phyloP scores from a whole-genome alignment of 2,329 filamentous ascomycete species.

The Colletotrichum tropicicola region DNA sequence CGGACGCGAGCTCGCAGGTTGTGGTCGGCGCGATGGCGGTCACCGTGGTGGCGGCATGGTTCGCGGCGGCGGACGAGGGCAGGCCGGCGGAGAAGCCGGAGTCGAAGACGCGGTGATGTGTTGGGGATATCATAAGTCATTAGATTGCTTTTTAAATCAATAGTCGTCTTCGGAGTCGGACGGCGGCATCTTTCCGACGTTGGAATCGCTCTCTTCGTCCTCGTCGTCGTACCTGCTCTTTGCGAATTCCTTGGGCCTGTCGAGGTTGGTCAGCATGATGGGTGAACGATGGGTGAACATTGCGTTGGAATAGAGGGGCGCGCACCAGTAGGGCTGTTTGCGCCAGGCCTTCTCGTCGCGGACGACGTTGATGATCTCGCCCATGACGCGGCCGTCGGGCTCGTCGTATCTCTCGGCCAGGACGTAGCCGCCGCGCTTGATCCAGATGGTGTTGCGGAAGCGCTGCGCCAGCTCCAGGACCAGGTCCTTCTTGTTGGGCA shows the following conservation, averaged over 20 bases:
- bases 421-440: constrained; percentile 89
- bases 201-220: constrained; percentile 82
- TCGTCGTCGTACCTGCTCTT: constrained; percentile 72
- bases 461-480: constrained; percentile 84
- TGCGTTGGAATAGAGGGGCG: constrained; percentile 1
- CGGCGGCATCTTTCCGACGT: constrained; percentile 85
- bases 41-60: constrained; percentile 72
- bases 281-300: no score
- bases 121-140: constrained; percentile 2
- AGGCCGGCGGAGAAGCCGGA: constrained; percentile 32
- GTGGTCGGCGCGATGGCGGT: constrained; percentile 77
- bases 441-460: constrained; percentile 94
- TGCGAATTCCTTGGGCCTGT: constrained; percentile 83
- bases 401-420: constrained; percentile 77
- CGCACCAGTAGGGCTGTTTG: constrained; percentile 86
- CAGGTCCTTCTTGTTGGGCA: constrained; percentile 72
- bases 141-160: constrained; percentile 11
- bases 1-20: constrained; percentile 59
- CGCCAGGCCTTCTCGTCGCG: constrained; percentile 92
- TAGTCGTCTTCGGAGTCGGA: constrained; percentile 78
- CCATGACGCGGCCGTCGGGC: constrained; percentile 80
- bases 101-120: constrained; percentile 32
- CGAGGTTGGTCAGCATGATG: constrained; percentile 4
- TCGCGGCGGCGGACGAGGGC: constrained; percentile 58
- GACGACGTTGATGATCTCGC: constrained; percentile 93